These are phyloP conservation scores for Medakamo hakoo DNA, from an alignment of 139 green algal species.

Conservation along the genomic window DNA sequence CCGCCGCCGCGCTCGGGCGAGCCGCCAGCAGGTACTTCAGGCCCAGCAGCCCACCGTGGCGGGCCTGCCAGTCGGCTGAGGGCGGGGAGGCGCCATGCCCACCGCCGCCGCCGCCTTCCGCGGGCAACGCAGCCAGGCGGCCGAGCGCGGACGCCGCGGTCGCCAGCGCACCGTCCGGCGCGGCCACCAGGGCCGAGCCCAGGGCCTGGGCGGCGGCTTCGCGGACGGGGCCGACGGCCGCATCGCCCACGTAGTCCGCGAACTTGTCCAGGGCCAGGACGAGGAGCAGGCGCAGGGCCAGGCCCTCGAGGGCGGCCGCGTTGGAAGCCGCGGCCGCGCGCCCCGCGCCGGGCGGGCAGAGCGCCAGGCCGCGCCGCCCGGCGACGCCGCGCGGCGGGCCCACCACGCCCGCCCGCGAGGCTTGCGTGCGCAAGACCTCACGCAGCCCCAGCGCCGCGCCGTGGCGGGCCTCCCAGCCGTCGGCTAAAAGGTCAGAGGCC, in stretches of 20 bases:
- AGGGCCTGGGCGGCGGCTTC: slow-evolving; percentile 91
- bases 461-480: slow-evolving; percentile 41
- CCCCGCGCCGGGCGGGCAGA: slow-evolving; percentile 1
- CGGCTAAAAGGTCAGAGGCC: not conserved
- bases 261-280: slow-evolving; percentile 89
- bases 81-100: too few relatives aligned
- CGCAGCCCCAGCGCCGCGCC: slow-evolving; percentile 66
- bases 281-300: slow-evolving; percentile 61
- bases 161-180: slow-evolving; percentile 2
- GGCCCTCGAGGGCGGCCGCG: slow-evolving; percentile 63
- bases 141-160: slow-evolving; percentile 7
- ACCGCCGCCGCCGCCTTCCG: too few relatives aligned
- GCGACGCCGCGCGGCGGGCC: slow-evolving; percentile 1
- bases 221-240: slow-evolving; percentile 76
- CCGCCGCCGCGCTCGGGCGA: slow-evolving; percentile 12
- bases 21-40: slow-evolving; percentile 82
- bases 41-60: slow-evolving; percentile 62
- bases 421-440: slow-evolving; percentile 59
- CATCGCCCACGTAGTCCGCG: slow-evolving; percentile 84
- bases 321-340: slow-evolving; percentile 35
- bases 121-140: slow-evolving; percentile 27
- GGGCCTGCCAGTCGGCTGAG: slow-evolving; percentile 32
- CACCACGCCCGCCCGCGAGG: slow-evolving; percentile 23
- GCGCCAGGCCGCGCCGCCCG: slow-evolving; percentile 13
- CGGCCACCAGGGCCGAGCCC: slow-evolving; percentile 30